phyloP scores from a whole-genome alignment of 306 rosid genomes.

The Lathyrus aphaca region DNA sequence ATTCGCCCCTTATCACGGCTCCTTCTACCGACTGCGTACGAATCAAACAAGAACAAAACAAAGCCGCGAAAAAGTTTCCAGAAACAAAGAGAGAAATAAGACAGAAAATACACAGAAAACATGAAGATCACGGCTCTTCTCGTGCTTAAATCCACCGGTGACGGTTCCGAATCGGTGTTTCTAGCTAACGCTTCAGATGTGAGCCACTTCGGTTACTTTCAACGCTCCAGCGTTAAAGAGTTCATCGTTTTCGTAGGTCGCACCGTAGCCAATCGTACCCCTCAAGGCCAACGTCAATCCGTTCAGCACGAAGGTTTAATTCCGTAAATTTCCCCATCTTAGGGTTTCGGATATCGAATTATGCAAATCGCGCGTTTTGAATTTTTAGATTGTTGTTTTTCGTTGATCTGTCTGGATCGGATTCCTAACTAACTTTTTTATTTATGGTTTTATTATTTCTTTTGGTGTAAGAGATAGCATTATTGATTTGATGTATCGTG shows the following conservation, averaged over 20 bases:
- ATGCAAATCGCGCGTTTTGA: background rate
- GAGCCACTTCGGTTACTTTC: constrained; percentile 87
- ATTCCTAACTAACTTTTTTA: background rate
- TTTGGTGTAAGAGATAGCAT: background rate
- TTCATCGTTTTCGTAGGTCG: constrained; percentile 92
- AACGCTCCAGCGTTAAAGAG: constrained; percentile 87
- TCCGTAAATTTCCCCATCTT: background rate
- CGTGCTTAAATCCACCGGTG: constrained; percentile 86
- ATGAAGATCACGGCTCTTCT: constrained; percentile 95
- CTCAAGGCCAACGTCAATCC: constrained; percentile 88
- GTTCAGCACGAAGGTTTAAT: constrained; percentile 90
- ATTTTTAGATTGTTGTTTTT: background rate
- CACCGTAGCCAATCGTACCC: constrained; percentile 92
- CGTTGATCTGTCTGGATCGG: constrained; percentile 35
- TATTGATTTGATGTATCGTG: constrained; percentile 2
- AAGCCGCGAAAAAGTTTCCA: constrained; percentile 8
- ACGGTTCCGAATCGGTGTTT: constrained; percentile 83
- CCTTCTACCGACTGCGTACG: constrained; percentile 23
- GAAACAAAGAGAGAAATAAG: constrained; percentile 13
- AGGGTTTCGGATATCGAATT: constrained; percentile 8
- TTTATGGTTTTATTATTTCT: background rate
- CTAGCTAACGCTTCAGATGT: constrained; percentile 75
- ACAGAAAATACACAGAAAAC: constrained; percentile 30
- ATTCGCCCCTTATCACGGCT: background rate
- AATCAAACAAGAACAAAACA: constrained; percentile 23